These are phyloP conservation scores for Paraphoma sp. DNA, from an alignment of 2,329 filamentous ascomycete species.

Conservation along the genomic window DNA sequence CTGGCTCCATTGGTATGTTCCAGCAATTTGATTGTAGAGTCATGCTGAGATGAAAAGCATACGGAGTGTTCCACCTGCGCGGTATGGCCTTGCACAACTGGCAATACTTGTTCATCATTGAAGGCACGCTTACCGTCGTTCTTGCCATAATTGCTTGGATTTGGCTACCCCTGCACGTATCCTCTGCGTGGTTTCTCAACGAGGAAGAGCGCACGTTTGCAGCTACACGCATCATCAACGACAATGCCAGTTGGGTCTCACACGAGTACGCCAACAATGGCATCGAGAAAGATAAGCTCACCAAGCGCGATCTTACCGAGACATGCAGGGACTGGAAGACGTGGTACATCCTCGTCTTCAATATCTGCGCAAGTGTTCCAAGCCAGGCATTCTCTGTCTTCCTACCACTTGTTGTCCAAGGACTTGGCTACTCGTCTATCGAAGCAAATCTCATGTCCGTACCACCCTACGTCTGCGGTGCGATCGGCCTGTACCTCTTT, in stretches of 20 bases:
- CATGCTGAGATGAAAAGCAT: slow-evolving; percentile 19
- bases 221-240: slow-evolving; percentile 19
- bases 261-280: slow-evolving; percentile 5
- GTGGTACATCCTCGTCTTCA: slow-evolving; percentile 39
- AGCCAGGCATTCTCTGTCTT: slow-evolving; percentile 49
- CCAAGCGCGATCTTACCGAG: slow-evolving; percentile 22
- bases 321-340: slow-evolving; percentile 28
- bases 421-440: slow-evolving; percentile 24
- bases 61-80: slow-evolving; percentile 56
- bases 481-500: slow-evolving; percentile 54
- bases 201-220: slow-evolving; percentile 25
- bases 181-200: slow-evolving; percentile 48
- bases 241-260: slow-evolving; percentile 10
- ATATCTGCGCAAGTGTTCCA: slow-evolving; percentile 53
- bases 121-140: slow-evolving; percentile 45
- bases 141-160: slow-evolving; percentile 34
- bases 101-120: slow-evolving; percentile 56
- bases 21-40: no score
- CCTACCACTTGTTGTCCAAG: slow-evolving; percentile 56
- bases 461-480: slow-evolving; percentile 56
- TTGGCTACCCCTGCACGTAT: slow-evolving; percentile 32
- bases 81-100: slow-evolving; percentile 53
- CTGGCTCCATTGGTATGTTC: slow-evolving; percentile 44
- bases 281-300: slow-evolving; percentile 13
- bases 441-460: slow-evolving; percentile 50